Evolutionary conservation across 2,329 filamentous ascomycete species (phyloP), one percentile per base, ranked within the genome.

Genomic region (Onygena corvina): DNA sequence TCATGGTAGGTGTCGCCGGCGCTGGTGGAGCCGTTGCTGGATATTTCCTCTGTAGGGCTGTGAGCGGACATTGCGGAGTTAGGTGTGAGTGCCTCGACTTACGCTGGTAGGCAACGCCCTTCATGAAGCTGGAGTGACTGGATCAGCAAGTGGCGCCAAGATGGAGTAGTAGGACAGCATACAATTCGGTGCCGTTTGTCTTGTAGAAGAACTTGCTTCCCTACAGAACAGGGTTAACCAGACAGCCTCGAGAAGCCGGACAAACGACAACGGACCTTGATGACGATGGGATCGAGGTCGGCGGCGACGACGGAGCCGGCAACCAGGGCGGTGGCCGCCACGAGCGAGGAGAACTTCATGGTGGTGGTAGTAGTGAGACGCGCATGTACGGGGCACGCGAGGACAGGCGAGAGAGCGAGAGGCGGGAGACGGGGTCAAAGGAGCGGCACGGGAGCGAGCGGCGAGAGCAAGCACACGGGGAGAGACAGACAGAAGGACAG

Each of bases 91-190:
- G 16, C 21, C 14, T 18, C 21, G 30, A 62, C 65, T 59, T 67
- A 72, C 64, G 80, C 74, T 98, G 92, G 72, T 98, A 98, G 58
- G 92, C 92, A 59, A 98, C 76, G 71, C 92, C 92, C 68, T 84
- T 86, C 68, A 96, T 86, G 75, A 81, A 93, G 71, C 76, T 79
- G 51, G 56, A 59, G 58, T 59, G 34, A 23, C 44, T 4, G 55
- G 45, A 23, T 51, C 50, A 48, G 52, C 34, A 25, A 14, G 4
- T 50, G 27, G 40, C 38, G 38, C n/a, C 29, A 34, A 34, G 11
- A 31, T 49, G 46, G 16, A 25, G 21, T 48, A 58, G 48, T n/a
- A 40, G 14, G 12, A 42, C 25, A 11, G 35, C 29, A 57, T 69
- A 80, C 74, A 85, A 86, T 71, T 86, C 77, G 20, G 80, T 83